Percentiles rank a stretch among this genome's conserved stretches.
These are phyloP conservation scores for Mycena capillaripes DNA, from an alignment of 768 basidiomycete genomes.

Conservation along the genomic window DNA sequence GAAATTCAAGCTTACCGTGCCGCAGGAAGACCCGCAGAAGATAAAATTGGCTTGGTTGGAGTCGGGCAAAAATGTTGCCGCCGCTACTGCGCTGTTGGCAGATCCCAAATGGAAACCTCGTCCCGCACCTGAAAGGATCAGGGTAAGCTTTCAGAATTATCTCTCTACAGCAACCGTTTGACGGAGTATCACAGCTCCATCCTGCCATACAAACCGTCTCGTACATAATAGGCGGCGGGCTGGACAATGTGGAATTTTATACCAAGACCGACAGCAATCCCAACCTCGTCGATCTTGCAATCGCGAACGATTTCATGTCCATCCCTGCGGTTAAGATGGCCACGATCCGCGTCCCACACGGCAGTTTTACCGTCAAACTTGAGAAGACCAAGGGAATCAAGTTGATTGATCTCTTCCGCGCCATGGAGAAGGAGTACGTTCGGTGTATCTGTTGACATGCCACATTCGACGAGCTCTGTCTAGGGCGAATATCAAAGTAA, in stretches of 20 bases:
- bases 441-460: neutral
- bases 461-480: neutral
- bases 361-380: neutral
- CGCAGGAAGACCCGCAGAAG: neutral
- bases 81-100: neutral
- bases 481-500: neutral
- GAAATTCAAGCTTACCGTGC: neutral
- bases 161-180: neutral
- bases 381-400: neutral
- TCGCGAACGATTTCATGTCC: conserved; percentile 4
- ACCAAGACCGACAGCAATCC: neutral
- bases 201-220: neutral
- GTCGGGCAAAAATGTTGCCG: neutral
- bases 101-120: neutral
- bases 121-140: neutral
- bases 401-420: neutral
- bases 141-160: neutral
- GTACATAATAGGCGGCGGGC: neutral
- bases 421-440: neutral
- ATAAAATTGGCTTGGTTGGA: neutral
- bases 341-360: neutral
- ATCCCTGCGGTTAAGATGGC: neutral
- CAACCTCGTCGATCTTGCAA: neutral
- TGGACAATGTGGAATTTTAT: neutral
- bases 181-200: neutral